Percentiles rank a stretch among this genome's conserved stretches.
phyloP scores from a whole-genome alignment of 2,329 filamentous ascomycete species.

The Madurella mycetomatis region DNA sequence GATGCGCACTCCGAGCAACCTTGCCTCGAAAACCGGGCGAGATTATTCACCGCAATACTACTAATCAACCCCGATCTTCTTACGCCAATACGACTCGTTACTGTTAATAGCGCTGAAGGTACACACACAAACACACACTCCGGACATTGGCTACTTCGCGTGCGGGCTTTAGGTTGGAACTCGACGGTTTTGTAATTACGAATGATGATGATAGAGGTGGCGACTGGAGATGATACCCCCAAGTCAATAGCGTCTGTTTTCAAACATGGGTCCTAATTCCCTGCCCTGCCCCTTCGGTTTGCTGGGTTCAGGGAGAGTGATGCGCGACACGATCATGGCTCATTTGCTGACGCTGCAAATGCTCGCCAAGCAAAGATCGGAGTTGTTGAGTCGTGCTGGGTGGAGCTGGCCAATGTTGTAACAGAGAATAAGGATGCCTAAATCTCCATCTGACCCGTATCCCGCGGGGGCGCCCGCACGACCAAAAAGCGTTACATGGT shows the following conservation, averaged over 20 bases:
- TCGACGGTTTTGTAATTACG: too few relatives aligned
- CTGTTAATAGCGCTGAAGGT: background rate
- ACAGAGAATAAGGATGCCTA: slow-evolving; percentile 16
- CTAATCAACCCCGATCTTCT: background rate
- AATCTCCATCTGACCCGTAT: background rate
- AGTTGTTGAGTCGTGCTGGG: background rate
- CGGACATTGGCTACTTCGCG: too few relatives aligned
- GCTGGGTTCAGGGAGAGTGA: too few relatives aligned
- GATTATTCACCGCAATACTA: background rate
- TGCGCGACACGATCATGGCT: too few relatives aligned
- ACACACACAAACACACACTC: too few relatives aligned
- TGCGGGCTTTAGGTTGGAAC: too few relatives aligned
- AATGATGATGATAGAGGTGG: too few relatives aligned
- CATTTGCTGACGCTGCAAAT: too few relatives aligned
- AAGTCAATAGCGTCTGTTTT: too few relatives aligned
- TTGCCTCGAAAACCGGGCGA: background rate
- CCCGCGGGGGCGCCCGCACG: background rate
- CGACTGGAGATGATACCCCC: too few relatives aligned
- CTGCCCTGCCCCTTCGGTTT: too few relatives aligned
- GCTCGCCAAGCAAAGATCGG: background rate
- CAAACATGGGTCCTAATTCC: too few relatives aligned
- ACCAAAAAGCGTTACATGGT: background rate
- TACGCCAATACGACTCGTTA: background rate
- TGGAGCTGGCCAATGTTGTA: slow-evolving; percentile 12
- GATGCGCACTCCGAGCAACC: background rate